Evolutionary conservation across 306 rosid genomes (phyloP).

Genomic region (Lagenaria siceraria): DNA sequence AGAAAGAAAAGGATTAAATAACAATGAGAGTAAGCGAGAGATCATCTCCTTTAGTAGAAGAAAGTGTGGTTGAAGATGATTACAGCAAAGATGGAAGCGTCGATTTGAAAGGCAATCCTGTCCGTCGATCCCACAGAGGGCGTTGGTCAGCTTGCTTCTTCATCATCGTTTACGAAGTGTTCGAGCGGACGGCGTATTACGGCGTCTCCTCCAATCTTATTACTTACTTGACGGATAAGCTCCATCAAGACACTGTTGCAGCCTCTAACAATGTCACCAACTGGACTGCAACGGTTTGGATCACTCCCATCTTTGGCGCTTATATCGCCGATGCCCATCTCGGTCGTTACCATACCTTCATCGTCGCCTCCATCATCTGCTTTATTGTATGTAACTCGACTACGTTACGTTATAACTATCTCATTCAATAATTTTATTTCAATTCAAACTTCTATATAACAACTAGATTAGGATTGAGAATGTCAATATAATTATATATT

Average conservation of each 20-base stretch:
- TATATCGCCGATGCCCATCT: slow-evolving; percentile 68
- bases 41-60: slow-evolving; percentile 3
- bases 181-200: slow-evolving; percentile 38
- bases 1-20: neutral
- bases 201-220: slow-evolving; percentile 40
- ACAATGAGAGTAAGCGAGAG: neutral
- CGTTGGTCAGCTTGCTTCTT: slow-evolving; percentile 89
- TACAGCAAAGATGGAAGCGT: slow-evolving; percentile 75
- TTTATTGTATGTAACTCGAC: slow-evolving; percentile 26
- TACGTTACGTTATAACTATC: too few relatives aligned
- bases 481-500: too few relatives aligned
- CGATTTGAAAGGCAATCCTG: slow-evolving; percentile 63
- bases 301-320: slow-evolving; percentile 76
- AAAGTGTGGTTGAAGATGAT: slow-evolving; percentile 12
- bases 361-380: slow-evolving; percentile 36
- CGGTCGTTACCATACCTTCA: slow-evolving; percentile 73
- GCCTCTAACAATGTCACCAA: slow-evolving; percentile 38
- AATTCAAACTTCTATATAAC: too few relatives aligned
- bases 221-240: slow-evolving; percentile 25
- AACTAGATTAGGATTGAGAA: too few relatives aligned
- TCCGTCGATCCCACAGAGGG: slow-evolving; percentile 55
- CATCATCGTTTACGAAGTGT: slow-evolving; percentile 53
- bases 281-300: slow-evolving; percentile 56
- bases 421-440: too few relatives aligned
- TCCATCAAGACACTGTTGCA: slow-evolving; percentile 29